Evolutionary conservation across 257 asterid genomes (phyloP).

Genomic region (Gentiana dahurica): DNA sequence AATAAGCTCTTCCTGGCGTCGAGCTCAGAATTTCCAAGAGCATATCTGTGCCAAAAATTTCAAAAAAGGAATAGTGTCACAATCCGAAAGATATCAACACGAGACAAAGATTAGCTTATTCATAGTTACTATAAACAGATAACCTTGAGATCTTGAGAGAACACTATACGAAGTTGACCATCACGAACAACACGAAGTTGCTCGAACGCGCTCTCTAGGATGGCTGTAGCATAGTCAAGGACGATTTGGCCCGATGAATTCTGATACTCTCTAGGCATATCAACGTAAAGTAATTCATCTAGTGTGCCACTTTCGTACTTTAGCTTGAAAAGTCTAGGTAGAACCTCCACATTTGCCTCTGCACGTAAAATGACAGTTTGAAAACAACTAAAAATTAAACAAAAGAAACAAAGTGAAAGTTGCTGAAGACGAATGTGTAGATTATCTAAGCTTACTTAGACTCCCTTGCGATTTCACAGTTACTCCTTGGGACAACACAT

Average conservation of each 20-base stretch:
- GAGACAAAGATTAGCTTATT: constrained; percentile 5
- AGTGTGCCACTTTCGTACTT: constrained; percentile 90
- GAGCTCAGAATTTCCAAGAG: constrained; percentile 98
- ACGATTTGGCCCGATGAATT: constrained; percentile 90
- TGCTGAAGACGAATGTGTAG: no score
- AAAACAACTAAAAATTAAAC: neutral
- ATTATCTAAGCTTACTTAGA: no score
- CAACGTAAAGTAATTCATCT: constrained; percentile 88
- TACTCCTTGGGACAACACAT: no score
- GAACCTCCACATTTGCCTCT: constrained; percentile 97
- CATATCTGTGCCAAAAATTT: constrained; percentile 44
- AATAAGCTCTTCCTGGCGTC: constrained; percentile 93
- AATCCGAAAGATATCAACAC: constrained; percentile 7
- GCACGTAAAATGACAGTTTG: constrained; percentile 9
- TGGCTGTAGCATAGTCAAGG: constrained; percentile 89
- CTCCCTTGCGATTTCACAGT: no score
- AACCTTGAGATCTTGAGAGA: constrained; percentile 93
- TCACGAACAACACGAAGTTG: constrained; percentile 97
- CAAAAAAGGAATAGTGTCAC: neutral
- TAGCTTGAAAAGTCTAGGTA: constrained; percentile 83
- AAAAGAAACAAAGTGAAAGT: no score
- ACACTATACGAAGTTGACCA: constrained; percentile 92
- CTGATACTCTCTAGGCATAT: constrained; percentile 90
- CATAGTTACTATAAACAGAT: constrained; percentile 1
- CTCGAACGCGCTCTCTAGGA: constrained; percentile 92